Conservation (phyloP, 345 rosid species). For the Melaleuca alternifolia region DNA sequence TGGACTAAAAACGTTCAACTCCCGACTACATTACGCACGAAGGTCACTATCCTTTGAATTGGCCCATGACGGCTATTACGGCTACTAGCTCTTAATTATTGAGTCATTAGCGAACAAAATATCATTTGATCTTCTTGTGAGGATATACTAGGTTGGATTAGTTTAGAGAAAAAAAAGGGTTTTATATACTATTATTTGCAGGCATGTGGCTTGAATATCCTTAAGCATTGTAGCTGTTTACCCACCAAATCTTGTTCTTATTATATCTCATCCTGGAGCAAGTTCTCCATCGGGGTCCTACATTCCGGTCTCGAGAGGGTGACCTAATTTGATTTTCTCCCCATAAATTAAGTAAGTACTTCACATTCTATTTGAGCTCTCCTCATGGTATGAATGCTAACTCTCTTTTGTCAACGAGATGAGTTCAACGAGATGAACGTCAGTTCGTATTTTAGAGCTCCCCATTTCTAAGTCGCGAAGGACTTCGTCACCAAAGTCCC, state of each 20-base stretch:
- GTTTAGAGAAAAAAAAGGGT: too few relatives aligned
- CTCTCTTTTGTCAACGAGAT: too few relatives aligned
- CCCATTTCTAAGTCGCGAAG: not conserved
- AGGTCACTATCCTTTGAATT: not conserved
- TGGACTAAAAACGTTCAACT: not conserved
- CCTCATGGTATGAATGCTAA: not conserved
- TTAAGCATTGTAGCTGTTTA: not conserved
- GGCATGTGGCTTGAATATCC: not conserved
- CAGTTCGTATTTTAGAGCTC: not conserved
- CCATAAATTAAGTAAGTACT: not conserved
- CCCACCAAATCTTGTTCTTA: not conserved
- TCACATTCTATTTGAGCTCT: not conserved
- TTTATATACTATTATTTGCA: not conserved
- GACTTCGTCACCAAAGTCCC: not conserved
- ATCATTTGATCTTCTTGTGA: not conserved
- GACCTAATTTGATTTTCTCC: not conserved
- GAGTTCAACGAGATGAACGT: not conserved
- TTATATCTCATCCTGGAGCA: not conserved
- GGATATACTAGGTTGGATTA: not conserved
- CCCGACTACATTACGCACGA: not conserved
- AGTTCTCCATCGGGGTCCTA: not conserved
- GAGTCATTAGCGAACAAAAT: not conserved
- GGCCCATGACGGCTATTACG: not conserved
- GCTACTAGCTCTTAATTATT: not conserved
- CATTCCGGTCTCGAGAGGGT: not conserved